Evolutionary conservation across 108 stramenopile genomes (phyloP), one percentile per base, ranked within the genome.

Genomic region (Discostella pseudostelligera): DNA sequence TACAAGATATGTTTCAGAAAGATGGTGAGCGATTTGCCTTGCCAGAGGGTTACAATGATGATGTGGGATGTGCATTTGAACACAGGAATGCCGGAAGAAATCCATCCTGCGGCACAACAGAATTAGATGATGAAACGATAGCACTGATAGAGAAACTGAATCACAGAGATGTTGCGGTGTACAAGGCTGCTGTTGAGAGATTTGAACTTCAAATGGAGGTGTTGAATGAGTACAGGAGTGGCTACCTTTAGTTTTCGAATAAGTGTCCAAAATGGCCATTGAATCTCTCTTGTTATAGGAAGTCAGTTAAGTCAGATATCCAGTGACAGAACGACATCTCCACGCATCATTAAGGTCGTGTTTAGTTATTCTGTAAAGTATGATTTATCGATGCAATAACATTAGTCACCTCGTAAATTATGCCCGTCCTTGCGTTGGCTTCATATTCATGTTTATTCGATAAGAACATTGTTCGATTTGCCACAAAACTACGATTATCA

Each of bases 111-210:
- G 75, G 75, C 1, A 76, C 87, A 20, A 45, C 28, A 17, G 67
- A 85, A 22, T 75, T 86, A 39, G 86, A 88, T 50, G 76, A 87
- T 5, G 83, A 84, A 58, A 88, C 86, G 7, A 50, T 70, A n/a
- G 46, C 46, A 6, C 54, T 65, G 25, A 88, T 91, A 68, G 45
- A 70, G 49, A 65, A 71, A 21, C 70, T 88, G 70, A 91, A 87
- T 56, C 72, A 65, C 35, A 63, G 87, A 49, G 90, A 91, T 79
- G 56, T 86, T 56, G 63, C 77, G 55, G 64, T 91, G 4, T 91
- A 91, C 57, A 77, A 83, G 45, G 84, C 84, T 14, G 90, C 90
- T 3, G 60, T 81, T 9, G 62, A 79, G 61, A 53, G 68, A 46
- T 88, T 88, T 69, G 74, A 83, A 36, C 48, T 83, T 9, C 85